These are phyloP conservation scores for Gynochthodes officinalis DNA, from an alignment of 257 asterid genomes.

Conservation along the genomic window DNA sequence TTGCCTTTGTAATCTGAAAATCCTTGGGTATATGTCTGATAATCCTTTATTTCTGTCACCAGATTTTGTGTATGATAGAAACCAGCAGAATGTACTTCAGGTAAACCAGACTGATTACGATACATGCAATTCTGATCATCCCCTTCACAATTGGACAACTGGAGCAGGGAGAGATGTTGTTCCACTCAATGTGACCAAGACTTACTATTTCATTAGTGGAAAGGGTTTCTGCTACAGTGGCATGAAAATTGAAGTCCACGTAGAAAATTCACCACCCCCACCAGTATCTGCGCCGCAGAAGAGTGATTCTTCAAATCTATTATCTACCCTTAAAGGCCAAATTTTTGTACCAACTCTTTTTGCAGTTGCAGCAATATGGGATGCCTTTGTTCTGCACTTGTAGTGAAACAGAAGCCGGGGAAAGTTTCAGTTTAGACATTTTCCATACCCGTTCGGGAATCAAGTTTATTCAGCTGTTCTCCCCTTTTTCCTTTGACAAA, in stretches of 20 bases:
- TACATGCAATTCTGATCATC: constrained; percentile 55
- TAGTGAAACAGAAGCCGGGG: constrained; percentile 18
- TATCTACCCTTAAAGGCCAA: constrained; percentile 36
- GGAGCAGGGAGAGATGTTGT: constrained; percentile 96
- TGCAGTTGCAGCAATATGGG: constrained; percentile 58
- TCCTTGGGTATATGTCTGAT: neutral
- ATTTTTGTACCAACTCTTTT: constrained; percentile 52
- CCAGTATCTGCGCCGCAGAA: constrained; percentile 39
- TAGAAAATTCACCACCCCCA: constrained; percentile 65
- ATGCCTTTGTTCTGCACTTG: constrained; percentile 40
- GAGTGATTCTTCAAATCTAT: constrained; percentile 24
- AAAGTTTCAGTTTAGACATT: constrained; percentile 14
- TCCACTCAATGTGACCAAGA: constrained; percentile 67
- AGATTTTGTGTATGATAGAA: constrained; percentile 77
- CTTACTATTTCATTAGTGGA: constrained; percentile 76
- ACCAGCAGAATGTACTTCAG: constrained; percentile 69
- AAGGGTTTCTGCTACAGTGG: constrained; percentile 82
- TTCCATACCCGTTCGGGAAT: constrained; percentile 32
- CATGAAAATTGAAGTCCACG: constrained; percentile 64
- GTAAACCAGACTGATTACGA: constrained; percentile 71
- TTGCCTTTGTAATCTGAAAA: neutral
- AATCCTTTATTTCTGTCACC: constrained; percentile 2
- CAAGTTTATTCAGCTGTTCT: constrained; percentile 16
- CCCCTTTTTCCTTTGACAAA: constrained; percentile 18
- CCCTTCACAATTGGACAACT: constrained; percentile 71